Conservation (phyloP, 2,329 filamentous ascomycete species). For the Ceratocystis cubensis region DNA sequence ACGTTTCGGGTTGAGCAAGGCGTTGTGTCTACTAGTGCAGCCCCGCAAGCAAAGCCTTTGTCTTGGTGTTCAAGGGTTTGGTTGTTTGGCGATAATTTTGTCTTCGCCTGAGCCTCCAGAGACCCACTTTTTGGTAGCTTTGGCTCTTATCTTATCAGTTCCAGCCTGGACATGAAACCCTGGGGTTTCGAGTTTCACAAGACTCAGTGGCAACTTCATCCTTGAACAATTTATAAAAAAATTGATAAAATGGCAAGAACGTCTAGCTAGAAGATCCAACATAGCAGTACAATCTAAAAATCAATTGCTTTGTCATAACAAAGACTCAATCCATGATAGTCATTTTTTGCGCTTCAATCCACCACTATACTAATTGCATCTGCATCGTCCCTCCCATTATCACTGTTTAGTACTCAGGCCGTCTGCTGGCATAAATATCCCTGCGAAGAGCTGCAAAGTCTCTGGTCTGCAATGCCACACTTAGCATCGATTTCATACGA, state of each 20-base stretch:
- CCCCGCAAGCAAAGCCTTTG: neutral
- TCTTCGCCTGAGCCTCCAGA: constrained; percentile 7
- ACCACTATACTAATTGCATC: neutral
- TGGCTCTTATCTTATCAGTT: constrained; percentile 18
- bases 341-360: neutral
- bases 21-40: neutral
- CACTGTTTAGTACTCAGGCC: neutral
- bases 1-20: neutral
- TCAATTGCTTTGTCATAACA: neutral
- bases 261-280: neutral
- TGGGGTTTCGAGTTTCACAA: neutral
- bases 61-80: neutral
- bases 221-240: neutral
- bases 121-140: constrained; percentile 7
- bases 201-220: neutral
- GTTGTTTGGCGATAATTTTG: constrained; percentile 17
- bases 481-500: constrained; percentile 65
- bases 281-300: neutral
- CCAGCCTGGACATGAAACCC: neutral
- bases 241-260: neutral
- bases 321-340: neutral
- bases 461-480: constrained; percentile 34
- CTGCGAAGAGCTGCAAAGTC: constrained; percentile 13
- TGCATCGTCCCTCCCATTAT: constrained; percentile 1
- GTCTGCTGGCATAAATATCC: constrained; percentile 18